phyloP scores from a whole-genome alignment of 805 yeast species.

The Sugiyamaella lignohabitans region DNA sequence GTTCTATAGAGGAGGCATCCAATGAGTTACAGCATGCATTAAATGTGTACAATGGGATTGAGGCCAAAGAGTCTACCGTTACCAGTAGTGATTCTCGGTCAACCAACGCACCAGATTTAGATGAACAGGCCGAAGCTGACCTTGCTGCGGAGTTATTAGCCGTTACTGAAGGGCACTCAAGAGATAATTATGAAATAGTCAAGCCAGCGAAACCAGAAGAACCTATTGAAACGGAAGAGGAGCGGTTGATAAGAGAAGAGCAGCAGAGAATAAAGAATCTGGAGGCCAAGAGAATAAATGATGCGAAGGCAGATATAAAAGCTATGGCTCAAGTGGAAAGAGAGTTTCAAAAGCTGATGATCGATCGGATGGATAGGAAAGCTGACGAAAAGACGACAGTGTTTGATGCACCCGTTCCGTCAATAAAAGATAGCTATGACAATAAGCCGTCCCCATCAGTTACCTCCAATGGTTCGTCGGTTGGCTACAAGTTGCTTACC shows the following conservation, averaged over 20 bases:
- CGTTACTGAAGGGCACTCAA: conserved; percentile 24
- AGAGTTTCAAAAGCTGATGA: conserved; percentile 48
- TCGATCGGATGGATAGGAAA: conserved; percentile 43
- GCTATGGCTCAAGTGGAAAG: conserved; percentile 49
- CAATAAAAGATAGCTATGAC: conserved; percentile 3
- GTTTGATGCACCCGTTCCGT: conserved; percentile 30
- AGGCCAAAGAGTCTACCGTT: neutral
- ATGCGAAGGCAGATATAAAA: conserved; percentile 36
- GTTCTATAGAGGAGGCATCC: conserved; percentile 40
- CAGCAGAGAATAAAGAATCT: conserved; percentile 33
- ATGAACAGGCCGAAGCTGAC: neutral
- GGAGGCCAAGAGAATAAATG: conserved; percentile 12
- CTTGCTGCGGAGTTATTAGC: conserved; percentile 6
- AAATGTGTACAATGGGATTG: conserved; percentile 21
- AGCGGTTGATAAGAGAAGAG: conserved; percentile 35
- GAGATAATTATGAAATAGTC: conserved; percentile 31
- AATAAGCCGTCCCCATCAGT: neutral
- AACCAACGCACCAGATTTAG: neutral
- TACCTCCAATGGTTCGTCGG: neutral
- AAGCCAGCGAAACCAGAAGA: no score
- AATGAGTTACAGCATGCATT: conserved; percentile 34
- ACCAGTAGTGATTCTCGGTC: no score
- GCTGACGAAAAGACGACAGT: conserved; percentile 27
- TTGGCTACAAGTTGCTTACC: conserved; percentile 37
- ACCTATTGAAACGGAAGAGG: conserved; percentile 27